phyloP scores from a whole-genome alignment of 345 rosid genomes.

The Clarkia xantiana region DNA sequence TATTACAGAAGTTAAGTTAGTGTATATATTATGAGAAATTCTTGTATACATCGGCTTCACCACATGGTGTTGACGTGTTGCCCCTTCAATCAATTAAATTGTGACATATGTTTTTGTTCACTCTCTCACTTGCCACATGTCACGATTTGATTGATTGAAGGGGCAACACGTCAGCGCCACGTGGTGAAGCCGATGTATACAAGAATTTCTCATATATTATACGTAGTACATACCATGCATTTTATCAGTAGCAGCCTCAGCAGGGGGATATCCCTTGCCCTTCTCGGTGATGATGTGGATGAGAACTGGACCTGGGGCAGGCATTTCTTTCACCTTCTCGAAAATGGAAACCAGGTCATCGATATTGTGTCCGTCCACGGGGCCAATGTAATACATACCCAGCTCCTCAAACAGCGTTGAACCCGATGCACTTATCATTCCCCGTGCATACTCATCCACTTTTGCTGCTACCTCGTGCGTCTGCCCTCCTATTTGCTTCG shows the following conservation, averaged over 20 bases:
- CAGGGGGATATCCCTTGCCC: constrained; percentile 74
- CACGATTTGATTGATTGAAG: too few species aligned
- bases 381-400: constrained; percentile 56
- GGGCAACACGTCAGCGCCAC: too few species aligned
- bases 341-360: constrained; percentile 50
- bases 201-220: too few species aligned
- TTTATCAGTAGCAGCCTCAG: constrained; percentile 55
- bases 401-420: constrained; percentile 54
- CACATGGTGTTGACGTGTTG: too few species aligned
- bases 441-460: constrained; percentile 57
- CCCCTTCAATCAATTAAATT: too few species aligned
- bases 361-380: constrained; percentile 51
- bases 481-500: constrained; percentile 41
- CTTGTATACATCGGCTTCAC: too few species aligned
- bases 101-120: too few species aligned
- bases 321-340: constrained; percentile 46
- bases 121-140: too few species aligned
- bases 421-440: constrained; percentile 48
- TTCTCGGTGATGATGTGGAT: constrained; percentile 62
- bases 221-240: constrained; percentile 66
- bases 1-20: too few species aligned
- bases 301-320: constrained; percentile 65
- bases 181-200: too few species aligned
- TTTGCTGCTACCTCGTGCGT: constrained; percentile 57
- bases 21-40: too few species aligned